Base-by-base conservation (phyloP, 73 alveolate genomes). In the Paramecium biaurelia region DNA sequence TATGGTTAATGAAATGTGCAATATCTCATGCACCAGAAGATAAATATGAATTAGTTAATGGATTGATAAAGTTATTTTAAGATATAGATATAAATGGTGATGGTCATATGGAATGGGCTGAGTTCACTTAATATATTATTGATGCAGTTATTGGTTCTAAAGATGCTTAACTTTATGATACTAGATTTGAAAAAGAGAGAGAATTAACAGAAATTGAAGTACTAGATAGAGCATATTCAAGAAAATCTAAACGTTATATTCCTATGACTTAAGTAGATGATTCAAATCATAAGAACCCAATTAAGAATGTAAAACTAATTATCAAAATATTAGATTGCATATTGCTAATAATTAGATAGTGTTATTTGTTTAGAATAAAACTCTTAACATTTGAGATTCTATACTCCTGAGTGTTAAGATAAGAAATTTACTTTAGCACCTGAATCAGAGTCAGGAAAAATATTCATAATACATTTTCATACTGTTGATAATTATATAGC, bases 11-110 rank as follows among this genome's bases (percentile, higher is more conserved):
- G 99, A 96, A 96, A 85, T 86, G 96, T 7, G 98, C 97, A 14
- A 76, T 96, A 5, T 56, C 85, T 11, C 95, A 92, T 85, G 59
- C 95, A 28, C 93, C 89, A 20, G 98, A 96, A 76, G 99, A 98
- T 58, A 97, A 97, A 85, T 95, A 95, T 57, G 99, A 98, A 92
- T 93, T 98, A 88, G 99, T 98, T 6, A 96, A 96, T 92, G 99
- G 99, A 20, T 93, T 98, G 23, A 96, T 95, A 59, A 94, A 96
- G 92, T 95, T 98, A 56, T 98, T 98, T 87, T 93, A 96, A 76
- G 99, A 98, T 90, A 98, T 97, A 42, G 99, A 98, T 92, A 97
- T 98, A 23, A 97, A 96, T 89, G 99, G 99, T 15, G 99, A 98
- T 85, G 95, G 93, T 47, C 98, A 96, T 85, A 98, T 98, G 99